phyloP scores from a whole-genome alignment of 2,329 filamentous ascomycete genomes.

The Penicillium sp. region DNA sequence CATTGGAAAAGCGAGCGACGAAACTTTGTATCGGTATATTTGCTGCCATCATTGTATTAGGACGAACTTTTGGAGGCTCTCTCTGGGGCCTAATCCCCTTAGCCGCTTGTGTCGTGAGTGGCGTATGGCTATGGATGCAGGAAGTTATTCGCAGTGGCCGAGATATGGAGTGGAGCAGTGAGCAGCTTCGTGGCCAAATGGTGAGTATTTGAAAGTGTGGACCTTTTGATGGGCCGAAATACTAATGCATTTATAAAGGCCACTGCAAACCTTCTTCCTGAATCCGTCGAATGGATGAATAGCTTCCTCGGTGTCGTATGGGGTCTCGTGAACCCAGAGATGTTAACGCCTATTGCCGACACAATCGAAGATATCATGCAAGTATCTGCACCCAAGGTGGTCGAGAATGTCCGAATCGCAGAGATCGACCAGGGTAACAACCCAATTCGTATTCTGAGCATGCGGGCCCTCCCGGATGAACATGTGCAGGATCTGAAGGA shows the following conservation, averaged over 20 bases:
- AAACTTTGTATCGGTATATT: constrained; percentile 70
- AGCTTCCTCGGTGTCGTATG: constrained; percentile 79
- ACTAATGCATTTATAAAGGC: constrained; percentile 49
- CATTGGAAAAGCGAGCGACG: constrained; percentile 71
- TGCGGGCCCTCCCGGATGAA: constrained; percentile 78
- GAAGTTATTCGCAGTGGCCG: constrained; percentile 79
- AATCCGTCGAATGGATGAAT: constrained; percentile 97
- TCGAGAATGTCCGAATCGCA: constrained; percentile 91
- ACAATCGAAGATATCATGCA: constrained; percentile 96
- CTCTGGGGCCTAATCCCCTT: constrained; percentile 75
- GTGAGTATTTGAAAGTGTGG: constrained; percentile 41
- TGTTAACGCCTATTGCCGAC: constrained; percentile 90
- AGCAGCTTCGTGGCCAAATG: constrained; percentile 78
- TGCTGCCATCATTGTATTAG: constrained; percentile 70
- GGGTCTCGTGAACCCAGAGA: constrained; percentile 91
- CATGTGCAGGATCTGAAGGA: constrained; percentile 81
- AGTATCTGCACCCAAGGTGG: constrained; percentile 82
- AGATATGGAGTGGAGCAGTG: constrained; percentile 83
- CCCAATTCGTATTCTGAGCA: constrained; percentile 80
- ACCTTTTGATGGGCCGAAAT: background rate
- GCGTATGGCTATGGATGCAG: constrained; percentile 85
- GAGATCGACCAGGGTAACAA: constrained; percentile 94
- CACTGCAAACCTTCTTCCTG: constrained; percentile 82
- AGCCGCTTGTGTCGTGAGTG: constrained; percentile 68
- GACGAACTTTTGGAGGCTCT: constrained; percentile 74